Evolutionary conservation across 768 basidiomycete species (phyloP).

Genomic region (Hypholoma fasciculare): DNA sequence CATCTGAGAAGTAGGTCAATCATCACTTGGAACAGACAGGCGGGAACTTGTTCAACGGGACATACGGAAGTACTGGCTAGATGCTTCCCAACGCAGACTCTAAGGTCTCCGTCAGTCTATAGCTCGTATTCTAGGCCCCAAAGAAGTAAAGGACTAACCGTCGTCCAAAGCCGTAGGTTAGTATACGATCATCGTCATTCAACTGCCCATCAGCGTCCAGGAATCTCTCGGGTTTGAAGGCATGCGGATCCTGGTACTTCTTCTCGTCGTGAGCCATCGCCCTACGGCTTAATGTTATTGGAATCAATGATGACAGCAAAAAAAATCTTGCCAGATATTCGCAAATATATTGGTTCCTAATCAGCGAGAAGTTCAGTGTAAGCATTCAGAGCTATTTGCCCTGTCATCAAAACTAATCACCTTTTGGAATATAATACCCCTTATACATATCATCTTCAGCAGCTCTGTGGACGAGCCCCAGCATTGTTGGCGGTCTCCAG

Average conservation of each 20-base stretch:
- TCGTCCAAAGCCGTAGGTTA: slow-evolving; percentile 10
- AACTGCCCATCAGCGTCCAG: slow-evolving; percentile 18
- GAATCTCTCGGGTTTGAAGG: slow-evolving; percentile 32
- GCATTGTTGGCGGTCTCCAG: slow-evolving; percentile 22
- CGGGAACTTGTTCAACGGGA: no score
- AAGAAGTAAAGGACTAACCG: background rate
- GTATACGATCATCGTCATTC: slow-evolving; percentile 18
- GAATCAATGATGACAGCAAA: background rate
- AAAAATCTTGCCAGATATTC: slow-evolving; percentile 6
- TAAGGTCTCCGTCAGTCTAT: background rate
- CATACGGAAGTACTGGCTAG: background rate
- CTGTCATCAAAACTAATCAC: background rate
- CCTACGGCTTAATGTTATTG: slow-evolving; percentile 5
- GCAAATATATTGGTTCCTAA: slow-evolving; percentile 19
- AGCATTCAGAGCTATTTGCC: background rate
- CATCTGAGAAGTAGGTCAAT: slow-evolving; percentile 8
- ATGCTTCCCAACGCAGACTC: background rate
- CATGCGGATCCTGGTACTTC: slow-evolving; percentile 29
- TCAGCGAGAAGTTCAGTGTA: background rate
- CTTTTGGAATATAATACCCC: slow-evolving; percentile 32
- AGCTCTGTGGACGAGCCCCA: slow-evolving; percentile 22
- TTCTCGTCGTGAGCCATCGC: slow-evolving; percentile 31
- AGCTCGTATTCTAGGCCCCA: background rate
- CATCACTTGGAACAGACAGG: background rate
- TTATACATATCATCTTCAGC: slow-evolving; percentile 28